Base-by-base conservation (phyloP, 148 eudicot species). In the Bassia scoparia region DNA sequence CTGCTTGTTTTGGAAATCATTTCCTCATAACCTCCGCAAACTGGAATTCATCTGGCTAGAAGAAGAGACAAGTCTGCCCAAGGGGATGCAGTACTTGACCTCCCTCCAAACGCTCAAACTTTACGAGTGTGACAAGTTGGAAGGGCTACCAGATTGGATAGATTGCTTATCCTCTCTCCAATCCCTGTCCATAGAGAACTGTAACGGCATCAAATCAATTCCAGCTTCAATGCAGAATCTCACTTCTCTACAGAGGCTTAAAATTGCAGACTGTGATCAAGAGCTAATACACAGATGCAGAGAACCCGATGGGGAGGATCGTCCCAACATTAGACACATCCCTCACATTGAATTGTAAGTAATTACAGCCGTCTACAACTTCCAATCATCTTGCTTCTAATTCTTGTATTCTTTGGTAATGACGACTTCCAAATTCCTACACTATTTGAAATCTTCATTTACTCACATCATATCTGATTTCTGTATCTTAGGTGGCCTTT, bases 121-220 rank as follows among this genome's bases (percentile, higher is more conserved):
- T 49, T 2, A 0, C 0, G 0, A 3, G 2, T 26, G 73, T 38
- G 2, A 27, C 11, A 15, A 27, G 0, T 26, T 78, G 34, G 46
- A 34, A 67, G 70, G 11, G 1, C n/a, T 79, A 8, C 78, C 81
- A 0, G 71, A 56, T 20, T 79, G 78, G 82, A 74, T 74, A 10
- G 67, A 38, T 15, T 14, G 27, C 65, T 71, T 79, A 27, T 55
- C 56, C 10, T 74, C 78, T 52, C 78, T 79, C 26, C 69, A 55
- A 7, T 52, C 59, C 18, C 53, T 79, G 30, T 2, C 5, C 6
- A 43, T 79, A 3, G 0, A 0, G 7, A 0, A 15, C 14, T 79
- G 82, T 26, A 12, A 0, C 1, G 1, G 10, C 43, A 23, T 71
- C 15, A 64, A 55, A 59, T 43, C 79, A 29, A 53, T 71, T 30